These are phyloP conservation scores for Trichothecium sympodiale DNA, from an alignment of 2,329 filamentous ascomycete genomes.

Conservation along the genomic window DNA sequence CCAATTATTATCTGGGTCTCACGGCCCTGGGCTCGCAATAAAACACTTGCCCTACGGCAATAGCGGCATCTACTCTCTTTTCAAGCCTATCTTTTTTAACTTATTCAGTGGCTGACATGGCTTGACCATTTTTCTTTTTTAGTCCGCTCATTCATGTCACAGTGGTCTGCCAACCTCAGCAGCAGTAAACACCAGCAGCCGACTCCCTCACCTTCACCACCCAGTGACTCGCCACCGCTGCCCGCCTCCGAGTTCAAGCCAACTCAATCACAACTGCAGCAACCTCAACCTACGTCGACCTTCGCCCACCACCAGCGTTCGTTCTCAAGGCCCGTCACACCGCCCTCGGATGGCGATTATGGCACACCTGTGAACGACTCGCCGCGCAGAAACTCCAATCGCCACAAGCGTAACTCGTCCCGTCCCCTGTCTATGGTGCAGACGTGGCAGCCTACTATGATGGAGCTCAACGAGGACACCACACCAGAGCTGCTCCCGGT, in stretches of 20 bases:
- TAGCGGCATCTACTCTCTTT: too few species aligned
- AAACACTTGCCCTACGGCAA: too few species aligned
- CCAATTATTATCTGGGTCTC: too few species aligned
- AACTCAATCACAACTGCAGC: not conserved
- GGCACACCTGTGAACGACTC: constrained; percentile 29
- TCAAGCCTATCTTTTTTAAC: too few species aligned
- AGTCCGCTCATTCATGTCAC: constrained; percentile 87
- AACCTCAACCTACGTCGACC: constrained; percentile 16
- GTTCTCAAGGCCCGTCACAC: constrained; percentile 22
- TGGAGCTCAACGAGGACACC: constrained; percentile 77
- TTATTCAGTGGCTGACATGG: too few species aligned
- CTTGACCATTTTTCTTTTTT: too few species aligned
- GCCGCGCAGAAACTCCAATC: constrained; percentile 26
- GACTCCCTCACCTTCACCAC: constrained; percentile 32
- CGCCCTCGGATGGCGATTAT: constrained; percentile 29
- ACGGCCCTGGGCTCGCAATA: too few species aligned
- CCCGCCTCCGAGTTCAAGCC: constrained; percentile 14
- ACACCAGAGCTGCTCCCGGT: constrained; percentile 89
- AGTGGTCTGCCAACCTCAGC: constrained; percentile 43
- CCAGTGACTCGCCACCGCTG: constrained; percentile 19
- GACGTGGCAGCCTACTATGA: constrained; percentile 72
- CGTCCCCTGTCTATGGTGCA: constrained; percentile 80
- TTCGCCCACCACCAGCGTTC: constrained; percentile 10
- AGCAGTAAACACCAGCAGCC: constrained; percentile 29
- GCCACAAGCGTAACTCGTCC: constrained; percentile 39